Base-by-base conservation (phyloP, 129 eudicot genomes). In the Escallonia rubra region DNA sequence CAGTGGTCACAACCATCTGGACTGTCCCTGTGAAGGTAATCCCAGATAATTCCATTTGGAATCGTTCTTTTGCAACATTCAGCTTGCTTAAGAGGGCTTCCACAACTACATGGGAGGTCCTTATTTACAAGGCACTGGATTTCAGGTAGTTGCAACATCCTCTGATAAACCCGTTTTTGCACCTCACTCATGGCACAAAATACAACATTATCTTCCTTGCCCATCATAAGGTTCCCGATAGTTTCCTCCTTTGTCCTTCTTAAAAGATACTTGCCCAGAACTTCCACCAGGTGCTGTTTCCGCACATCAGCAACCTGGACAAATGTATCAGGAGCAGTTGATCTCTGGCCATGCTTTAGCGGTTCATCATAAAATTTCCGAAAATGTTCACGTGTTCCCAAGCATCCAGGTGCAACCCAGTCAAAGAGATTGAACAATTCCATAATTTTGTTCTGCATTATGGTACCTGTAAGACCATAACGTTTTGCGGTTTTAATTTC, bases 241-340 rank as follows among this genome's bases (percentile, higher is more conserved):
- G 98, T 93, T 70, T 93, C 98, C 73, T 89, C 96, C 82, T 93
- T 93, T 2, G 96, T 93, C 81, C 98, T 83, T 72, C 98, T 93
- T 13, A 93, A 74, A 34, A 93, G 45, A 76, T 80, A 89, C 42
- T 79, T 84, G 10, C 74, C 68, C 62, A 93, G 77, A 78, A 93
- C 86, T 8, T 83, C 69, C 54, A 82, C 98, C 69, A 93, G 80
- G 72, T 93, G 98, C 14, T 82, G 86, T 63, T 82, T 93, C 50
- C 98, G 76, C 63, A 76, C 82, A 54, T 89, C 83, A 67, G 98
- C 98, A 69, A 93, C 67, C 57, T 63, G 80, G 10, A 93, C 81
- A 61, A 89, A 89, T 70, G 76, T 76, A 56, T 82, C 80, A 5
- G 95, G 95, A 48, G 98, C 96, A 69, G 81, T 84, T 46, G 92